Evolutionary conservation across 2,329 filamentous ascomycete species (phyloP).

Genomic region (Colletotrichum musae): DNA sequence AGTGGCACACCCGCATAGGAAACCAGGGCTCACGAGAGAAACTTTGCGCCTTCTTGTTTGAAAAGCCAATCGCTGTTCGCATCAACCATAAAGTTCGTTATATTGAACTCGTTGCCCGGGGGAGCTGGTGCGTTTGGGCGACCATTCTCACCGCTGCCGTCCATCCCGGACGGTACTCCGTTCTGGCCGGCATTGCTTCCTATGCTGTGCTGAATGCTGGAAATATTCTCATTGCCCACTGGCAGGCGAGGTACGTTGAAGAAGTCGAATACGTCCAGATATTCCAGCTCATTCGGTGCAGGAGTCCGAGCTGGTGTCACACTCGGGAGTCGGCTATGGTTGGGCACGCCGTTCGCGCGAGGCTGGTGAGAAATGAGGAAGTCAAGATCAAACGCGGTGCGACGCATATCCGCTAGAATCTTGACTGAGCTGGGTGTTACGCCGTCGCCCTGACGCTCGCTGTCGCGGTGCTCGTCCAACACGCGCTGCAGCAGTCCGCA

Average conservation of each 20-base stretch:
- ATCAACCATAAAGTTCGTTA: constrained; percentile 84
- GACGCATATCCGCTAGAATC: constrained; percentile 91
- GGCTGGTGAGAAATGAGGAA: constrained; percentile 90
- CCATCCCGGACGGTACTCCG: constrained; percentile 38
- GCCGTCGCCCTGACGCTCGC: constrained; percentile 80
- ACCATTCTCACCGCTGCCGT: constrained; percentile 43
- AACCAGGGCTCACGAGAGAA: constrained; percentile 21
- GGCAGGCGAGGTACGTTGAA: constrained; percentile 89
- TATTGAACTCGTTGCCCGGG: constrained; percentile 77
- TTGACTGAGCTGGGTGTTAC: constrained; percentile 86
- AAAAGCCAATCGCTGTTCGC: constrained; percentile 83
- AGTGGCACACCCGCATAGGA: background rate
- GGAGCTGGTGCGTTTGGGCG: constrained; percentile 49
- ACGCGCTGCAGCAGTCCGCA: constrained; percentile 85
- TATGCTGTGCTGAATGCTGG: constrained; percentile 40
- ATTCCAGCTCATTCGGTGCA: constrained; percentile 87
- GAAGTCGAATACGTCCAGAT: constrained; percentile 93
- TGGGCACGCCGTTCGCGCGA: constrained; percentile 50
- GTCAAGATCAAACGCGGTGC: constrained; percentile 91
- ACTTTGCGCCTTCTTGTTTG: constrained; percentile 61
- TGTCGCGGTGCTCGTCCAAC: constrained; percentile 87
- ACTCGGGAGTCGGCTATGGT: constrained; percentile 63
- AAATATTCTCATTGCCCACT: constrained; percentile 55
- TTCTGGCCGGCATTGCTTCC: constrained; percentile 42
- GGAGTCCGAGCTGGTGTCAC: constrained; percentile 77